Percentiles rank a stretch among this genome's conserved stretches.
These are phyloP conservation scores for Blastobotrys persicus DNA, from an alignment of 1,139 yeast species.

Conservation along the genomic window DNA sequence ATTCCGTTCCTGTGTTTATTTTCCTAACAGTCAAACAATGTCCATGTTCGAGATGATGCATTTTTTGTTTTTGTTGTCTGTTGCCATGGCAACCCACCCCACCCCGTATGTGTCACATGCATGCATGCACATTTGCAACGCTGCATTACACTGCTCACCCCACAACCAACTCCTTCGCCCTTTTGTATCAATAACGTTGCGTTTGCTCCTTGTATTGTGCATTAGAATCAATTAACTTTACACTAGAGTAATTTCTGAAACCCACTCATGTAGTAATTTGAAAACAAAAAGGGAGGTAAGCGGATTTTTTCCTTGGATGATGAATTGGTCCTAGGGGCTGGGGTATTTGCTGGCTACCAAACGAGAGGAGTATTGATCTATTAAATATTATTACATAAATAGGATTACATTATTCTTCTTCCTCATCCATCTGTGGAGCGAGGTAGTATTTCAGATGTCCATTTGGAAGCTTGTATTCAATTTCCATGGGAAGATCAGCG, in stretches of 20 bases:
- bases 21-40: background rate
- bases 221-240: no score
- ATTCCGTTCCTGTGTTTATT: background rate
- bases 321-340: no score
- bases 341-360: no score
- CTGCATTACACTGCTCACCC: no score
- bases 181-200: no score
- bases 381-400: slow-evolving; percentile 1
- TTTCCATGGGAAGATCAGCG: slow-evolving; percentile 89
- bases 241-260: no score
- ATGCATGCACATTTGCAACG: no score
- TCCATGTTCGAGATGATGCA: background rate
- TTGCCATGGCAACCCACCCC: slow-evolving; percentile 3
- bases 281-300: no score
- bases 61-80: background rate
- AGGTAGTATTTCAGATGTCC: slow-evolving; percentile 94
- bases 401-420: slow-evolving; percentile 31
- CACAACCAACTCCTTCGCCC: no score
- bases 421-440: slow-evolving; percentile 96
- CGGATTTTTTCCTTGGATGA: no score
- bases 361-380: background rate
- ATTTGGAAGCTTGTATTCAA: slow-evolving; percentile 88
- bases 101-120: background rate
- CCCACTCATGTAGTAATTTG: no score
- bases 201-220: no score